Base-by-base conservation (phyloP, 2,329 filamentous ascomycete species). In the Xylaria sp. region DNA sequence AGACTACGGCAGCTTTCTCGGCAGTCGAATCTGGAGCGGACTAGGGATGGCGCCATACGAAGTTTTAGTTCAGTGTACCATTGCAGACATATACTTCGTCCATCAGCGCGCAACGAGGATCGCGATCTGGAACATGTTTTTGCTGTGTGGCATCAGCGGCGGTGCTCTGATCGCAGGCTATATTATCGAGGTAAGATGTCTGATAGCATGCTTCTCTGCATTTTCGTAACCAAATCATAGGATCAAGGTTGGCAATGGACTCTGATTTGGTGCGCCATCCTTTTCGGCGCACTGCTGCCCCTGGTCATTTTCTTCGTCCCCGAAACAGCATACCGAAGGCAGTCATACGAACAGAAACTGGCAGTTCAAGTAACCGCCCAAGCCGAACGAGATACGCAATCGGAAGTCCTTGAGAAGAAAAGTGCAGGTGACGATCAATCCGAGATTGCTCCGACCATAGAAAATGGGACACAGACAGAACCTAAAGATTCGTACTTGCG, bases 21-120 rank as follows among this genome's bases (percentile, higher is more conserved):
- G 69, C 3, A 76, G 74, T 46, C 71, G 78, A 11, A 71, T 80
- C 29, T 68, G 80, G 19, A 72, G 72, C 4, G 78, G 75, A 3
- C 63, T 81, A 4, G 77, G 77, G 4, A 80, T 80, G 75, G 77
- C 78, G 0, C 74, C 79, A 0, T 77, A 76, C 51, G 80, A 83
- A 60, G 74, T 79, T 2, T 66, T 83, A 5, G 78, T 83, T 4
- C 79, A 81, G 64, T 78, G 76, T 62, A 81, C 77, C 1, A 74
- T 78, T 43, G 74, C 74, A 5, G 76, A 78, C 46, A 62, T 78
- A 22, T 79, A 76, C 60, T 78, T 74, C 52, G 73, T 78, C 4
- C 76, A 78, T 54, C 69, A 79, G 65, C 72, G 76, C 6, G 76
- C 74, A 3, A 74, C 72, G 20, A 69, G 73, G 37, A 75, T 74